Percentiles rank a stretch among this genome's conserved stretches.
Evolutionary conservation across 2,329 filamentous ascomycete species (phyloP).

Genomic region (Cephalotrichum gorgonifer): DNA sequence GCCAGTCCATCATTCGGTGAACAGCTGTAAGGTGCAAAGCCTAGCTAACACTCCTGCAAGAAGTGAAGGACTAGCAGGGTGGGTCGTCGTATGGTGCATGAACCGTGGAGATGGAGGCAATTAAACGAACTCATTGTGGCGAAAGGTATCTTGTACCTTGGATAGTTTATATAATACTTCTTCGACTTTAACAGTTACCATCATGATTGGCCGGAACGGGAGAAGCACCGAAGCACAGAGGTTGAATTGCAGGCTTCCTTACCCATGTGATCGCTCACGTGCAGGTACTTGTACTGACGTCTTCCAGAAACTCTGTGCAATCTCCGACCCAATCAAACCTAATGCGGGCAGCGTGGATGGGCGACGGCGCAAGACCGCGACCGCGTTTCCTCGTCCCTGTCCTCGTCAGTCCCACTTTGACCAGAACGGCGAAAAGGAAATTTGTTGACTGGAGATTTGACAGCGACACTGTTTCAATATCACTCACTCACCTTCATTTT

Average conservation of each 20-base stretch:
- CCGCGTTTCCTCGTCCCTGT: slow-evolving; percentile 3
- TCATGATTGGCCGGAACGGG: neutral
- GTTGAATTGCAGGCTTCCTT: neutral
- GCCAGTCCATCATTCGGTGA: too few relatives aligned
- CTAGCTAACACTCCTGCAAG: too few relatives aligned
- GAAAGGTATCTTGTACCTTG: neutral
- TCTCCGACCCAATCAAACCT: slow-evolving; percentile 5
- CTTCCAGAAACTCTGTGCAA: neutral
- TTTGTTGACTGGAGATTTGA: slow-evolving; percentile 2
- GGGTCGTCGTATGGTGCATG: too few relatives aligned
- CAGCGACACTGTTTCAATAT: neutral
- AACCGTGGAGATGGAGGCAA: too few relatives aligned
- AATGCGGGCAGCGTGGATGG: neutral
- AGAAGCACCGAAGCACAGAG: too few relatives aligned
- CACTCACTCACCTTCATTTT: neutral
- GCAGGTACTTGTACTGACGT: neutral
- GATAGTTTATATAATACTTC: neutral
- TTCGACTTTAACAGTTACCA: too few relatives aligned
- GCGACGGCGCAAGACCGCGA: slow-evolving; percentile 1
- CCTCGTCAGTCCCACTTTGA: slow-evolving; percentile 3
- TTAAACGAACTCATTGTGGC: neutral
- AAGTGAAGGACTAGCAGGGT: too few relatives aligned
- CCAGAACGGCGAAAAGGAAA: neutral
- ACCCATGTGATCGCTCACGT: neutral
- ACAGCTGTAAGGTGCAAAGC: too few relatives aligned